Evolutionary conservation across 106 monocot genomes (phyloP).

Genomic region (Dioscorea zingiberensis): DNA sequence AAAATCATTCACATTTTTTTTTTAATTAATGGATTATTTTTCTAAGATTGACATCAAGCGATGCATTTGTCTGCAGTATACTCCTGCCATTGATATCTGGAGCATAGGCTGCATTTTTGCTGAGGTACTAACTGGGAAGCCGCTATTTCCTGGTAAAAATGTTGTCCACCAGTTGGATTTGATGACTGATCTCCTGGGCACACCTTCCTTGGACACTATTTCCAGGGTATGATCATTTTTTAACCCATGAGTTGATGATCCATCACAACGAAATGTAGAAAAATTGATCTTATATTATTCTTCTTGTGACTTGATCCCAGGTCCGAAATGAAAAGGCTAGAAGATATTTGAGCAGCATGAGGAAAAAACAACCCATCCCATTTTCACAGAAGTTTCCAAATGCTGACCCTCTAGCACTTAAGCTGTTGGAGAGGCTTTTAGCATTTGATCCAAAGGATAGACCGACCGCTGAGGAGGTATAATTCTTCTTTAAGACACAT

Average conservation of each 20-base stretch:
- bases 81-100: constrained; percentile 96
- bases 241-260: no score
- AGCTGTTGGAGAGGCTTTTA: constrained; percentile 74
- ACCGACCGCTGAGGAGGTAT: constrained; percentile 84
- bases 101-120: constrained; percentile 99
- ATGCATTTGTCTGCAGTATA: constrained; percentile 50
- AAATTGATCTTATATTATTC: background rate
- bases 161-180: constrained; percentile 82
- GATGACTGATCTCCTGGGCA: constrained; percentile 82
- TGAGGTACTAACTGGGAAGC: constrained; percentile 88
- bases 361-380: constrained; percentile 63
- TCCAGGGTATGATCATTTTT: constrained; percentile 42
- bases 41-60: background rate
- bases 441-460: constrained; percentile 91
- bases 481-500: background rate
- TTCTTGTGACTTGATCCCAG: constrained; percentile 26
- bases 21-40: background rate
- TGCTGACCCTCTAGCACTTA: constrained; percentile 74
- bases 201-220: constrained; percentile 83
- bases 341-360: constrained; percentile 78
- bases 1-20: background rate
- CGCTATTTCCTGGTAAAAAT: constrained; percentile 95
- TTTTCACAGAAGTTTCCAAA: constrained; percentile 82
- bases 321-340: constrained; percentile 91
- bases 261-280: no score